A percentile compares a stretch with the other conserved stretches of the same genome.
Evolutionary conservation across 2,329 filamentous ascomycete species (phyloP).

Genomic region (Tolypocladium ovalisporum): DNA sequence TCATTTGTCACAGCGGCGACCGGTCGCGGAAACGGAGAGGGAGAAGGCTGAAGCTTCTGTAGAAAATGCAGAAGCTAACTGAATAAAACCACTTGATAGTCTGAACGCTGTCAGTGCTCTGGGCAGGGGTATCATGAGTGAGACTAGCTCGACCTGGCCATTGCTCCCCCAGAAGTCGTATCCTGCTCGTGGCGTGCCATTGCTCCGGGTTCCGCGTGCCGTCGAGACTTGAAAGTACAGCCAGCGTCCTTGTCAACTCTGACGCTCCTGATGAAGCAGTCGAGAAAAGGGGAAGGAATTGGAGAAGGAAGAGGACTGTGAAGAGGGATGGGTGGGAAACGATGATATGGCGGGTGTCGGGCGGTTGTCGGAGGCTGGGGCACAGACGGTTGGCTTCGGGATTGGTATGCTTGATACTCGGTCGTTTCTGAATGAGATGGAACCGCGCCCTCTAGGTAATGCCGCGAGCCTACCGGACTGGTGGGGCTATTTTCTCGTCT

Average conservation of each 20-base stretch:
- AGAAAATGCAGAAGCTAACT: not conserved
- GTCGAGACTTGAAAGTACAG: not conserved
- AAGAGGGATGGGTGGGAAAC: not conserved
- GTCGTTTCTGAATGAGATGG: no score
- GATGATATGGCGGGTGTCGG: conserved; percentile 3
- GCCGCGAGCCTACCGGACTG: not conserved
- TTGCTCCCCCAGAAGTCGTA: not conserved
- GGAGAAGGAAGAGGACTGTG: not conserved
- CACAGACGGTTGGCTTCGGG: no score
- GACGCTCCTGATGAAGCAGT: not conserved
- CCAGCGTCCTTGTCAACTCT: not conserved
- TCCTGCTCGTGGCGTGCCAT: not conserved
- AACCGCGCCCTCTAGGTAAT: not conserved
- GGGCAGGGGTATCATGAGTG: no score
- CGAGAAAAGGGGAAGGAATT: not conserved
- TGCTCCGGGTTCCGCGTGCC: not conserved
- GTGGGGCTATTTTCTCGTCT: not conserved
- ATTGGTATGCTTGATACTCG: no score
- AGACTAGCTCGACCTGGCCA: no score
- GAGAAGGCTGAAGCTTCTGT: not conserved
- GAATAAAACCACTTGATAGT: no score
- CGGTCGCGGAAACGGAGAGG: not conserved
- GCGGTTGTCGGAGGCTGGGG: not conserved
- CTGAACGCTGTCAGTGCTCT: no score
- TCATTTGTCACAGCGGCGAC: not conserved